Evolutionary conservation across 306 rosid species (phyloP), one percentile per base, ranked within the genome.

Genomic region (Casuarina glauca): DNA sequence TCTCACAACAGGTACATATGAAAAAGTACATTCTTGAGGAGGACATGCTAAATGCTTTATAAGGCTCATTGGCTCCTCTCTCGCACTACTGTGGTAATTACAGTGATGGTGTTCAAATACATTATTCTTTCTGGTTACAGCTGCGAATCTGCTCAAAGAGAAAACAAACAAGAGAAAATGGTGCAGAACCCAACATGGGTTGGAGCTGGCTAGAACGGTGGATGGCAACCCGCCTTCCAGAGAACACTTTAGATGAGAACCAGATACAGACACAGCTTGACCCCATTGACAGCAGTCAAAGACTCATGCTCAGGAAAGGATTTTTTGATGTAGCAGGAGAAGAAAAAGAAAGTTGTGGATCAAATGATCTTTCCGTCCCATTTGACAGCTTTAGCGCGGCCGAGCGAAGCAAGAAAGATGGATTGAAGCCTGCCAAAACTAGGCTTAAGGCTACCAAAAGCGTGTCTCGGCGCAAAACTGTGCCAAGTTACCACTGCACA

Each of bases 141-240:
- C 86, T 92, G 46, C 51, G 97, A 76, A 88, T 94, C 70, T 92
- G 98, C 74, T 88, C 97, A 9, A 92, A 87, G 87, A 90, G 88
- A 84, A 88, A 83, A 72, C 73, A 80, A 50, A 32, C 76, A 43
- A 88, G 84, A 80, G 83, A 78, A 26, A 78, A 74, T 38, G 86
- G 67, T 77, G 76, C 50, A 72, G 97, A 90, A 58, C 78, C 91
- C 55, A 88, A 87, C 76, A 87, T 90, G 92, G 87, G 97, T 60
- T 94, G 98, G 98, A 94, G 93, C 81, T 94, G 98, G 98, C 92
- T 94, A 19, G 98, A 94, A 55, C 78, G 98, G 66, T 94, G 98
- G 98, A 94, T 94, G 98, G 97, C 98, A 41, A 94, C 98, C 9
- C 91, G 98, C 26, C 70, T 86, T 69, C 91, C 94, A 1, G 98